Conservation (phyloP, 345 rosid species). For the Acer yangbiense region DNA sequence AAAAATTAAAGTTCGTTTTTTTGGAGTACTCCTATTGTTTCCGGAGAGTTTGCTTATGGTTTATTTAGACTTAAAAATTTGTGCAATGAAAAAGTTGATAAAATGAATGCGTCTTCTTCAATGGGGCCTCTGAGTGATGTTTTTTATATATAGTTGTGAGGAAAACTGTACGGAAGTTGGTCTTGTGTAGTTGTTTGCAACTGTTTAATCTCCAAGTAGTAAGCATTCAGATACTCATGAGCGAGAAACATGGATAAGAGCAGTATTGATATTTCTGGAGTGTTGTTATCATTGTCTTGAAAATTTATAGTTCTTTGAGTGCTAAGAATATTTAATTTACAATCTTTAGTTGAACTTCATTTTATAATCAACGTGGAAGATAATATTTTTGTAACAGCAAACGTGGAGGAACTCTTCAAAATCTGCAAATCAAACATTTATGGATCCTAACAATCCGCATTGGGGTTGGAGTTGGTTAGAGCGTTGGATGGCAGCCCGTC, state of each 20-base stretch:
- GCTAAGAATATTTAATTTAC: not conserved
- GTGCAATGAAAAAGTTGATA: not conserved
- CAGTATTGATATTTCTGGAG: not conserved
- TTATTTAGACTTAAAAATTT: not conserved
- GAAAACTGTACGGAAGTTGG: not conserved
- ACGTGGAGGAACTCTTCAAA: slow-evolving; percentile 57
- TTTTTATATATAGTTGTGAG: not conserved
- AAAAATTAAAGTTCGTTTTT: too few species aligned
- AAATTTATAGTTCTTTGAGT: not conserved
- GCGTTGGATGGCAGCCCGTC: slow-evolving; percentile 86
- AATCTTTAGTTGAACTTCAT: not conserved
- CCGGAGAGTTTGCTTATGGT: too few species aligned
- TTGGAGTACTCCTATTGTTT: too few species aligned
- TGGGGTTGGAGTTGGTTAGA: slow-evolving; percentile 99
- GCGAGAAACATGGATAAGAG: not conserved
- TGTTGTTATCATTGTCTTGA: not conserved
- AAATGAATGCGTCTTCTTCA: not conserved
- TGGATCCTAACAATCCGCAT: slow-evolving; percentile 72
- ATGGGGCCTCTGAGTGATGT: not conserved
- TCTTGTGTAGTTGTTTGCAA: not conserved
- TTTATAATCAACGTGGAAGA: slow-evolving; percentile 17
- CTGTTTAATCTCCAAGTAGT: not conserved
- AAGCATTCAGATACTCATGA: not conserved
- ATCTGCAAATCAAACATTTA: slow-evolving; percentile 50
- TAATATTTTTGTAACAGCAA: slow-evolving; percentile 42